These are phyloP conservation scores for Tetracladium maxilliforme DNA, from an alignment of 2,329 filamentous ascomycete species.

Conservation along the genomic window DNA sequence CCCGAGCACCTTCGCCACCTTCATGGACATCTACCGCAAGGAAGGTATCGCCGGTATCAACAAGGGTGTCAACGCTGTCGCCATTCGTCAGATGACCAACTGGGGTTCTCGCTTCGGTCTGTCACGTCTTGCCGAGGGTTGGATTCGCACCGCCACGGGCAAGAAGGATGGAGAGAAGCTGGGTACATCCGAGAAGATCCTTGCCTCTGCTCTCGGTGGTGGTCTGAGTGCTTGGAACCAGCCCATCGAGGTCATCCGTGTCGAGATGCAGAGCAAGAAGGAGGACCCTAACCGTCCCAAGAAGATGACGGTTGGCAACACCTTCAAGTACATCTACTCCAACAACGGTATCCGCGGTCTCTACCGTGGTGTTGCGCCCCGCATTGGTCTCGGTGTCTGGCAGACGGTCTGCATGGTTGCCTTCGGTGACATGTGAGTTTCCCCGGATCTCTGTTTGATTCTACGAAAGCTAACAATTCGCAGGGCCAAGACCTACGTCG, in stretches of 20 bases:
- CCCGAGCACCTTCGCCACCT: constrained; percentile 83
- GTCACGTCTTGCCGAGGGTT: constrained; percentile 77
- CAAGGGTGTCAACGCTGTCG: constrained; percentile 95
- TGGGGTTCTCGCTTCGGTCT: constrained; percentile 96
- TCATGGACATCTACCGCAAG: constrained; percentile 90
- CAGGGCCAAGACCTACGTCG: constrained; percentile 53
- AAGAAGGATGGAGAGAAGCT: constrained; percentile 76
- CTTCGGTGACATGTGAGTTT: constrained; percentile 84
- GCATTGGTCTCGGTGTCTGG: constrained; percentile 93
- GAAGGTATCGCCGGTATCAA: constrained; percentile 96
- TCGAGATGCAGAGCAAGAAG: constrained; percentile 99
- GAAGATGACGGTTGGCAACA: constrained; percentile 94
- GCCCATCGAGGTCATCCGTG: constrained; percentile 97
- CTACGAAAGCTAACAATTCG: constrained; percentile 10
- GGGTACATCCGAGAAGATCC: constrained; percentile 69
- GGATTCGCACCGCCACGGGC: constrained; percentile 63
- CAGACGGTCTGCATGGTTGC: constrained; percentile 99
- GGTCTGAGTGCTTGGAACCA: constrained; percentile 97
- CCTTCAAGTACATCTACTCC: constrained; percentile 74
- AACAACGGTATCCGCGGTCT: constrained; percentile 81
- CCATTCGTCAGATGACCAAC: constrained; percentile 98
- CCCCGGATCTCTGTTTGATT: constrained; percentile 2
- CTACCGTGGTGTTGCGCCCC: constrained; percentile 88
- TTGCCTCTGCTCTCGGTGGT: constrained; percentile 76
- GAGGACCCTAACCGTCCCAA: constrained; percentile 95